These are phyloP conservation scores for Penicillium subrubescens DNA, from an alignment of 495 filamentous ascomycete genomes.

Conservation along the genomic window DNA sequence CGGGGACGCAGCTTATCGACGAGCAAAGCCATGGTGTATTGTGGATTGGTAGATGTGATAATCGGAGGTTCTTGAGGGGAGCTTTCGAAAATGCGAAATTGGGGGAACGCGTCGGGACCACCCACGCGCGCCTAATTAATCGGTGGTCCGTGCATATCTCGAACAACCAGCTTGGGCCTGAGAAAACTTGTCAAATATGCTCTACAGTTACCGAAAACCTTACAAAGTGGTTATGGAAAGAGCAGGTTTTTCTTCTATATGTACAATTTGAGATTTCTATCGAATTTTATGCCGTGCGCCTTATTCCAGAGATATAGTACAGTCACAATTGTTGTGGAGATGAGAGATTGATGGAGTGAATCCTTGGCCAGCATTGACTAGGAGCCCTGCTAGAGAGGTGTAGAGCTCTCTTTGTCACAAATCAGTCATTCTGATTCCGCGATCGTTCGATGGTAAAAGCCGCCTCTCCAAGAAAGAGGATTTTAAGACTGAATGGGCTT, in stretches of 20 bases:
- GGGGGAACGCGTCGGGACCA: constrained; percentile 42
- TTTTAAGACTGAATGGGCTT: constrained; percentile 40
- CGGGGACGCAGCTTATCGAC: constrained; percentile 95
- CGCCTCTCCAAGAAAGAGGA: neutral
- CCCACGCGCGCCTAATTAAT: constrained; percentile 47
- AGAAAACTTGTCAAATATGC: neutral
- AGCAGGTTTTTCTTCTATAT: constrained; percentile 3
- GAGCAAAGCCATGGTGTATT: constrained; percentile 67
- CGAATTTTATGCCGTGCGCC: neutral
- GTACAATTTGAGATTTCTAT: constrained; percentile 1
- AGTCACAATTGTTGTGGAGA: constrained; percentile 21
- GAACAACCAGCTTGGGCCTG: neutral
- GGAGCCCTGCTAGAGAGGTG: neutral
- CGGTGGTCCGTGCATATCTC: constrained; percentile 38
- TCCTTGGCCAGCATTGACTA: neutral
- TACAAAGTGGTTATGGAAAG: neutral
- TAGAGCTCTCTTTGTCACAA: neutral
- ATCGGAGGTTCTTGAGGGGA: constrained; percentile 1
- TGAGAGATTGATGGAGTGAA: constrained; percentile 20
- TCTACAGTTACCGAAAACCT: neutral
- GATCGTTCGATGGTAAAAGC: neutral
- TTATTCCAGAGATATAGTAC: constrained; percentile 26
- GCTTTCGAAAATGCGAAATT: constrained; percentile 21
- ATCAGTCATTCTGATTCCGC: no score
- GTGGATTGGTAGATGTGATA: neutral